Evolutionary conservation across 441 rosid species (phyloP).

Genomic region (Rhodomyrtus psidioides): DNA sequence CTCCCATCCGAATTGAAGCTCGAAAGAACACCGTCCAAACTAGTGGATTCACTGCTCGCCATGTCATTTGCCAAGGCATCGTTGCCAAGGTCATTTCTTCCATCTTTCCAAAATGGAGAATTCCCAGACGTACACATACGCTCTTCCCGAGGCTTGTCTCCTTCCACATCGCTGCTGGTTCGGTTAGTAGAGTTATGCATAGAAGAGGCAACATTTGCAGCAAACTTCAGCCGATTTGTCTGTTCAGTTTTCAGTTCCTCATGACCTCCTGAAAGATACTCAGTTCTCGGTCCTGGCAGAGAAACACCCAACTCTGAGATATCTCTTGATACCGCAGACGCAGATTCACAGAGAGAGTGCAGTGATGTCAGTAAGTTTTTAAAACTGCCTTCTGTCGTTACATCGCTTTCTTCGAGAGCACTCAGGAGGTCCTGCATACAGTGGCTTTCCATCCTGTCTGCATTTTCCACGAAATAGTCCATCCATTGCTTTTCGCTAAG

Average conservation of each 20-base stretch:
- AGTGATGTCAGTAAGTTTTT: slow-evolving; percentile 55
- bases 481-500: slow-evolving; percentile 72
- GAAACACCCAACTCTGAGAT: slow-evolving; percentile 9
- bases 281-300: background rate
- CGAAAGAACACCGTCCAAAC: slow-evolving; percentile 23
- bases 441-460: slow-evolving; percentile 26
- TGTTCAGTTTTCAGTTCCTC: background rate
- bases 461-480: slow-evolving; percentile 35
- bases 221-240: background rate
- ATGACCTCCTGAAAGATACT: background rate
- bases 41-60: background rate
- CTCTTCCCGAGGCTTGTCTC: background rate
- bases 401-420: slow-evolving; percentile 34
- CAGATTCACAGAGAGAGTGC: slow-evolving; percentile 20
- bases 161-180: background rate
- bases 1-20: slow-evolving; percentile 9
- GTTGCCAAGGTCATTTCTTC: background rate
- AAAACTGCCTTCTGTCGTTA: slow-evolving; percentile 47
- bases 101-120: background rate
- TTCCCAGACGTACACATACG: background rate
- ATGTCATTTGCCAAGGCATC: background rate
- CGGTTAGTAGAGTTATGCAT: background rate
- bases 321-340: slow-evolving; percentile 9
- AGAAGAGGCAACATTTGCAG: background rate
- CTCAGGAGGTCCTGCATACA: slow-evolving; percentile 36